Conservation (phyloP, 2,329 filamentous ascomycete species). For the Nannizziopsis arthrosporioides region DNA sequence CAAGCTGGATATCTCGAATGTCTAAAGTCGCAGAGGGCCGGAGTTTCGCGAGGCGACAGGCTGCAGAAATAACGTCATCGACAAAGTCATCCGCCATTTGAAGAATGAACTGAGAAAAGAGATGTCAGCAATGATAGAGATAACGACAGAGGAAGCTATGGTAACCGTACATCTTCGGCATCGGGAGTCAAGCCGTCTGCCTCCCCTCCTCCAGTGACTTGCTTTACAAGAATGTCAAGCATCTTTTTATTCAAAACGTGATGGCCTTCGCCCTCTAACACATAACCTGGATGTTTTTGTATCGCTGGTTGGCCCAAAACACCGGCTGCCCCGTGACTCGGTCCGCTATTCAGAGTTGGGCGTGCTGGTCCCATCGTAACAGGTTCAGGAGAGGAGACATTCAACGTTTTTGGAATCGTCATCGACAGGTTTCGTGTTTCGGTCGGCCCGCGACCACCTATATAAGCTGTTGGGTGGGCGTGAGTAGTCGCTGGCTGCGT, state of each 20-base stretch:
- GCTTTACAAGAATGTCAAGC: slow-evolving; percentile 83
- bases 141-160: slow-evolving; percentile 2
- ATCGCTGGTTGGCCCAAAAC: slow-evolving; percentile 82
- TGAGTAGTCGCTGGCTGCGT: slow-evolving; percentile 26
- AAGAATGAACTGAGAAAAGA: slow-evolving; percentile 57
- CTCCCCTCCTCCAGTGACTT: slow-evolving; percentile 73
- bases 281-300: slow-evolving; percentile 66
- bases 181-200: slow-evolving; percentile 75
- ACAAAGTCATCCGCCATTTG: slow-evolving; percentile 89
- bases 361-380: slow-evolving; percentile 61
- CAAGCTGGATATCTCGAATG: slow-evolving; percentile 71
- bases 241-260: slow-evolving; percentile 96
- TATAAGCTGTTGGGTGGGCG: slow-evolving; percentile 32
- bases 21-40: slow-evolving; percentile 83
- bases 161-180: slow-evolving; percentile 70
- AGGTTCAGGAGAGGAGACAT: slow-evolving; percentile 58
- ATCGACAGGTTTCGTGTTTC: slow-evolving; percentile 50
- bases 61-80: slow-evolving; percentile 74
- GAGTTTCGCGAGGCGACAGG: slow-evolving; percentile 86
- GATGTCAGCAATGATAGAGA: slow-evolving; percentile 4
- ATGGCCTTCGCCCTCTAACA: slow-evolving; percentile 82
- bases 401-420: slow-evolving; percentile 71
- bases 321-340: slow-evolving; percentile 61
- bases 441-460: slow-evolving; percentile 26
- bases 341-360: slow-evolving; percentile 72